Evolutionary conservation across 495 filamentous ascomycete genomes (phyloP).

Genomic region (Penicillium robsamsonii): DNA sequence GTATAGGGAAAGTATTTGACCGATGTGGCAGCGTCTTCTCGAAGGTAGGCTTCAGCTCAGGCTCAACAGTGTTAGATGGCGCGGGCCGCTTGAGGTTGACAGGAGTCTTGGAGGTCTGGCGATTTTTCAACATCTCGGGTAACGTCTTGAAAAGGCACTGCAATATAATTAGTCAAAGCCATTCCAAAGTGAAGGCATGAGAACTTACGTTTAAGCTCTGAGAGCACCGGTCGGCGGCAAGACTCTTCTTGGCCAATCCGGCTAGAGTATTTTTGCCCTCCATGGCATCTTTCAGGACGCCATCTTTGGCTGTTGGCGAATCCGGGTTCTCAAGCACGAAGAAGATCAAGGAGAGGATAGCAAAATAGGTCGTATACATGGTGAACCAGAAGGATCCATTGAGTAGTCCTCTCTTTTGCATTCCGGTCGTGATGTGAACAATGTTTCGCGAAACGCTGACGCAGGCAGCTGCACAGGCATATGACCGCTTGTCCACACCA

Average conservation of each 20-base stretch:
- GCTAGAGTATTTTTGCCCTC: conserved; percentile 80
- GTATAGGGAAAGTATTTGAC: conserved; percentile 49
- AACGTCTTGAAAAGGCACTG: conserved; percentile 77
- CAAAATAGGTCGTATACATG: conserved; percentile 94
- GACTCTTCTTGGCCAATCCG: conserved; percentile 73
- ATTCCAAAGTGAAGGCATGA: background rate
- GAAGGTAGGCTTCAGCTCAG: conserved; percentile 28
- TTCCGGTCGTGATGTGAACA: conserved; percentile 85
- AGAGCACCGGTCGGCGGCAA: conserved; percentile 85
- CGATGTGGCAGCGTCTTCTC: conserved; percentile 40
- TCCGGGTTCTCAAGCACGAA: conserved; percentile 89
- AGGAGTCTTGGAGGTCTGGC: conserved; percentile 41
- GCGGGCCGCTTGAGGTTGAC: conserved; percentile 46
- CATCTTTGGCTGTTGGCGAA: conserved; percentile 65
- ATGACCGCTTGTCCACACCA: conserved; percentile 78
- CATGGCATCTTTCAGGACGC: conserved; percentile 78
- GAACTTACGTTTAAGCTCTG: conserved; percentile 65
- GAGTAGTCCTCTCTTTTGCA: conserved; percentile 78
- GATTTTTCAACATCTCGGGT: conserved; percentile 64
- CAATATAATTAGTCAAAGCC: background rate
- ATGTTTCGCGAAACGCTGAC: conserved; percentile 92
- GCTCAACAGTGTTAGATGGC: conserved; percentile 28
- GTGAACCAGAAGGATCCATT: conserved; percentile 95
- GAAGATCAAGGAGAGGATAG: conserved; percentile 85
- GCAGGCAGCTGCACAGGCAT: conserved; percentile 88